Evolutionary conservation across 441 rosid genomes (phyloP).

Genomic region (Pelargonium fulgidum): DNA sequence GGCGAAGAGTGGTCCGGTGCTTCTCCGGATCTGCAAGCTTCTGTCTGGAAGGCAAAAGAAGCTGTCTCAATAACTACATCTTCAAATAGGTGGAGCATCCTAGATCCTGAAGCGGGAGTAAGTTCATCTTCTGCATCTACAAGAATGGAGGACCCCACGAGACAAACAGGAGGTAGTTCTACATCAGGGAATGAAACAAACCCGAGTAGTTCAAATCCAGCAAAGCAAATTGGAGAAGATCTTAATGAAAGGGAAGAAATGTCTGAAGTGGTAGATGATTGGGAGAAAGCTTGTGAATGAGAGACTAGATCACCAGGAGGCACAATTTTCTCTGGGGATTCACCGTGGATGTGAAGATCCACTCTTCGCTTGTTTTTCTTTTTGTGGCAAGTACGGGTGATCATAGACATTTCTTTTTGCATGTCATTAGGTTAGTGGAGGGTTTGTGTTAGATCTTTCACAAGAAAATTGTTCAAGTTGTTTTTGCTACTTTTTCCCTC

Average conservation of each 20-base stretch:
- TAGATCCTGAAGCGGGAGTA: conserved; percentile 44
- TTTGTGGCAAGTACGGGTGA: conserved; percentile 3
- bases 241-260: conserved; percentile 36
- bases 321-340: background rate
- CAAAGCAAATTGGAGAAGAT: conserved; percentile 28
- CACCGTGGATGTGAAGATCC: conserved; percentile 5
- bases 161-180: conserved; percentile 21
- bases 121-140: conserved; percentile 29
- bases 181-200: conserved; percentile 23
- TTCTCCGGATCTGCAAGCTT: conserved; percentile 38
- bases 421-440: conserved; percentile 6
- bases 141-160: conserved; percentile 27
- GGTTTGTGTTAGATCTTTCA: conserved; percentile 2
- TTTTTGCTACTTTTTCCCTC: background rate
- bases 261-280: conserved; percentile 71
- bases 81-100: conserved; percentile 63
- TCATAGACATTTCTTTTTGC: background rate
- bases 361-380: background rate
- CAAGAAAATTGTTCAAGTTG: background rate
- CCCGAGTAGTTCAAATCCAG: conserved; percentile 23
- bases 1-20: conserved; percentile 53
- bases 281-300: conserved; percentile 84
- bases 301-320: conserved; percentile 1
- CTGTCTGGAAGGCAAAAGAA: conserved; percentile 53
- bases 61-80: conserved; percentile 53